Conservation (phyloP, 106 monocot species). For the Apostasia ramifera region DNA sequence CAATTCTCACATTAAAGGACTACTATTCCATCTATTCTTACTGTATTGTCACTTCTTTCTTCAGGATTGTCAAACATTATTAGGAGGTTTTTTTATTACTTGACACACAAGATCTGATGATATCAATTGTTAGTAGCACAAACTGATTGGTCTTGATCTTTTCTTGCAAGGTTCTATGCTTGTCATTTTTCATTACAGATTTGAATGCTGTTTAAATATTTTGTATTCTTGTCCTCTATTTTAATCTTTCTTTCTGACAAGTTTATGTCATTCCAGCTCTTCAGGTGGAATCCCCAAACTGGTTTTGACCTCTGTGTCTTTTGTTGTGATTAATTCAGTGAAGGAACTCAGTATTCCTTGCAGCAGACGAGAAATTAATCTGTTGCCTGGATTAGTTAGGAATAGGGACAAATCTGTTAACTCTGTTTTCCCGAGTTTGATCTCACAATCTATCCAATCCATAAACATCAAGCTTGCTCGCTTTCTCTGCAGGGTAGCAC, state of each 20-base stretch:
- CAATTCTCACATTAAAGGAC: too few species aligned
- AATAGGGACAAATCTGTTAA: constrained; percentile 9
- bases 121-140: too few species aligned
- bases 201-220: too few species aligned
- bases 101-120: too few species aligned
- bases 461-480: constrained; percentile 17
- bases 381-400: constrained; percentile 7
- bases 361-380: not conserved
- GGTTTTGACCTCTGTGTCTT: constrained; percentile 49
- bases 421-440: constrained; percentile 18
- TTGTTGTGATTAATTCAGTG: constrained; percentile 56
- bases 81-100: too few species aligned
- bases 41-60: too few species aligned
- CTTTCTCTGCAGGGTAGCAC: constrained; percentile 64
- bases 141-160: too few species aligned
- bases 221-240: too few species aligned
- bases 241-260: not conserved
- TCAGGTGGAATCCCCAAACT: constrained; percentile 35
- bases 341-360: constrained; percentile 18
- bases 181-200: too few species aligned
- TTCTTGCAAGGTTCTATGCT: too few species aligned
- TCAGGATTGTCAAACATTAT: too few species aligned
- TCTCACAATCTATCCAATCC: constrained; percentile 22
- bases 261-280: constrained; percentile 19
- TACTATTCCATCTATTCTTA: too few species aligned